These are phyloP conservation scores for Septoria petroselini DNA, from an alignment of 2,329 filamentous ascomycete genomes.

Conservation along the genomic window DNA sequence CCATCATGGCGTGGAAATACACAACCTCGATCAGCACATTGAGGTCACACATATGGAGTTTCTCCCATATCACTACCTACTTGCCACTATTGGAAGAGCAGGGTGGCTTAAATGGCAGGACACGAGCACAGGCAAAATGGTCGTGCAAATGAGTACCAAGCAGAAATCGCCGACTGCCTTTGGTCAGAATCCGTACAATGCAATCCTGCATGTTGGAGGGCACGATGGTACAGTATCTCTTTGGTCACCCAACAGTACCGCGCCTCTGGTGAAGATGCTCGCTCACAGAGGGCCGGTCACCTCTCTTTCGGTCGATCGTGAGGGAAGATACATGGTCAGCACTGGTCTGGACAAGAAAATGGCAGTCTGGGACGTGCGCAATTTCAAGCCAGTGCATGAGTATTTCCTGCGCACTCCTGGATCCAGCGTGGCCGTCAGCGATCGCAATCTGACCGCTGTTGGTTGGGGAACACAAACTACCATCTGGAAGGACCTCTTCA, in stretches of 20 bases:
- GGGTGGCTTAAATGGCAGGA: constrained; percentile 93
- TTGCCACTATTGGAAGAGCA: constrained; percentile 78
- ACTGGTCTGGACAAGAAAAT: constrained; percentile 86
- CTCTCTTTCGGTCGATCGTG: constrained; percentile 77
- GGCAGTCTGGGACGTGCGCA: constrained; percentile 94
- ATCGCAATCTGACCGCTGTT: constrained; percentile 81
- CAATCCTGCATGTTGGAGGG: constrained; percentile 85
- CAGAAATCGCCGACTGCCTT: constrained; percentile 80
- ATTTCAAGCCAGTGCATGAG: constrained; percentile 86
- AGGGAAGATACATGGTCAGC: constrained; percentile 93
- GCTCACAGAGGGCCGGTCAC: constrained; percentile 87
- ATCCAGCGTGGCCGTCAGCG: constrained; percentile 80
- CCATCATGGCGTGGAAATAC: constrained; percentile 81
- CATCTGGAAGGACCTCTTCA: constrained; percentile 87
- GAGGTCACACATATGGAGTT: constrained; percentile 95
- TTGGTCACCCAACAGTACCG: constrained; percentile 89
- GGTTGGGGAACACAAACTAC: constrained; percentile 87
- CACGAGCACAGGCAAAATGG: constrained; percentile 84
- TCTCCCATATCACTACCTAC: constrained; percentile 89
- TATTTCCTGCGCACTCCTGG: constrained; percentile 83
- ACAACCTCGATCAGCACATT: constrained; percentile 83
- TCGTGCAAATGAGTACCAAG: constrained; percentile 80
- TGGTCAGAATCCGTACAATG: constrained; percentile 87
- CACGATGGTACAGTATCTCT: constrained; percentile 92
- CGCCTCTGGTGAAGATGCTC: constrained; percentile 84